These are phyloP conservation scores for Coniochaeta pulveracea DNA, from an alignment of 2,329 filamentous ascomycete species.

Conservation along the genomic window DNA sequence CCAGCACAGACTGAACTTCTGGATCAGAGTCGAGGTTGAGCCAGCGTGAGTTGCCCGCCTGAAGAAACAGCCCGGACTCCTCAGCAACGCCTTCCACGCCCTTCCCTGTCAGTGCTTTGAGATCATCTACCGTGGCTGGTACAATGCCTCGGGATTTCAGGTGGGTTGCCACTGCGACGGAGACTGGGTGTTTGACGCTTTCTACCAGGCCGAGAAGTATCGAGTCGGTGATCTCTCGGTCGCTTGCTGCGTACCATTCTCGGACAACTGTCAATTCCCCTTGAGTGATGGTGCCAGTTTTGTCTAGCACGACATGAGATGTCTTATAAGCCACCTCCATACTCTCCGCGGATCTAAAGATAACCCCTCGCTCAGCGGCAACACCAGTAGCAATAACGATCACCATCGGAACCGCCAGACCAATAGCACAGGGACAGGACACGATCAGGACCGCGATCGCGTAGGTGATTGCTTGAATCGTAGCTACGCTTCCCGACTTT, in stretches of 20 bases:
- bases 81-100: conserved; percentile 28
- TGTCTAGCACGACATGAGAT: conserved; percentile 65
- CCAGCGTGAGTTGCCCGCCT: conserved; percentile 41
- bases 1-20: conserved; percentile 21
- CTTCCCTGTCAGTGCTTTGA: conserved; percentile 29
- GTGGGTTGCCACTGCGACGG: conserved; percentile 23
- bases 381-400: conserved; percentile 59
- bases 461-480: conserved; percentile 55
- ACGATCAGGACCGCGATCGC: conserved; percentile 63
- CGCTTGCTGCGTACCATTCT: conserved; percentile 19
- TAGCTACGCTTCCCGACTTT: conserved; percentile 34
- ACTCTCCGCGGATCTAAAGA: conserved; percentile 55
- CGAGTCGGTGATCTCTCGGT: conserved; percentile 4
- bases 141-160: conserved; percentile 11
- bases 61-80: conserved; percentile 18
- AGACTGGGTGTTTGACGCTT: conserved; percentile 42
- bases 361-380: conserved; percentile 51
- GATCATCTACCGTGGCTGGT: conserved; percentile 21
- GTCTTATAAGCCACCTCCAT: conserved; percentile 52
- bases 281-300: conserved; percentile 64
- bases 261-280: conserved; percentile 36
- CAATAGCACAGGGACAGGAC: conserved; percentile 70
- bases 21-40: conserved; percentile 20
- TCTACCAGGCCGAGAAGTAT: conserved; percentile 24
- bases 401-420: conserved; percentile 67